Evolutionary conservation across 2,329 filamentous ascomycete species (phyloP), one percentile per base, ranked within the genome.

Genomic region (Chaetothyriales sp.): DNA sequence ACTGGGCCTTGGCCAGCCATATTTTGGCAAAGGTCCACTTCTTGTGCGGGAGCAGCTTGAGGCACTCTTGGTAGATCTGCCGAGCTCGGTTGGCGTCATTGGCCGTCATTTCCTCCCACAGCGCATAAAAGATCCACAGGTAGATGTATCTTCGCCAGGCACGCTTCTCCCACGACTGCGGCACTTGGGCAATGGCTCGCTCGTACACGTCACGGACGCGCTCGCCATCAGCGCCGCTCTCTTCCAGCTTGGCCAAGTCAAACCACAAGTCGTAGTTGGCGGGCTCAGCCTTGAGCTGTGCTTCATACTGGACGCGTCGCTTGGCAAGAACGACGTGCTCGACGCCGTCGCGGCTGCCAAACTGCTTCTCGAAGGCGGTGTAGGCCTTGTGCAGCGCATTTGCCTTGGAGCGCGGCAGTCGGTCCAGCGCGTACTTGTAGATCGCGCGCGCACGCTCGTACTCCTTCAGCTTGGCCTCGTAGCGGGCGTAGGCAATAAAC

Each of bases 221-320:
- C 57, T 94, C 89, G 0, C 79, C 71, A 64, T 95, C 86, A 7
- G 86, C 86, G 1, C 86, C 83, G 0, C 81, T 80, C 69, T 98
- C 92, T 67, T 98, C 92, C 5, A 98, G 72, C 6, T 86, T 79
- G 22, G 89, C 89, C 67, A 90, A 95, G 68, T 97, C 92, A 61
- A 98, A 90, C 92, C 92, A 98, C 10, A 83, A 79, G 64, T 98
- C 92, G 72, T 98, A 98, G 68, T 95, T 95, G 64, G 94, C 92
- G 1, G 89, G 81, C 63, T 95, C 97, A 64, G 94, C 86, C 63
- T 89, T 90, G 59, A 97, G 80, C 64, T 92, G 85, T 60, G 95
- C 88, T 68, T 98, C 92, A 68, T 98, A 98, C 56, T 92, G 82
- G 18, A 94, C 85, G 61, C 92, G 77, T 60, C 92, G 79, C 67